phyloP scores from a whole-genome alignment of 1,284 basidiomycete genomes.

The Agaricales sp. region DNA sequence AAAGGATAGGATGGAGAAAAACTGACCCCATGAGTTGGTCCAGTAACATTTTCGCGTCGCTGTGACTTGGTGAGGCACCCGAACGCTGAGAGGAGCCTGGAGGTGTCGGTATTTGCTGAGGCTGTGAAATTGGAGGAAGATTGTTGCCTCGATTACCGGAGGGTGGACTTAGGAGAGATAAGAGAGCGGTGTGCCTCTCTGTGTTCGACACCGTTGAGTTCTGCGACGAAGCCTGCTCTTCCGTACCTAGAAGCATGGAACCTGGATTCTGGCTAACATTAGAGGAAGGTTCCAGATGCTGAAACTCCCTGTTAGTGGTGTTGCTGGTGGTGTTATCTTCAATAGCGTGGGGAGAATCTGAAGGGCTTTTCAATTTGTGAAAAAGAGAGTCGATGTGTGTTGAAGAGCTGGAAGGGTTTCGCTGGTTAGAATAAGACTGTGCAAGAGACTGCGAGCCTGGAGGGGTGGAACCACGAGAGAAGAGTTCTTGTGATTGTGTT shows the following conservation, averaged over 20 bases:
- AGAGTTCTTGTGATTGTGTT: slow-evolving; percentile 36
- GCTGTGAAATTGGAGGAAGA: slow-evolving; percentile 20
- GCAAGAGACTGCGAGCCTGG: slow-evolving; percentile 32
- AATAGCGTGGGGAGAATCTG: slow-evolving; percentile 23
- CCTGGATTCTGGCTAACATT: slow-evolving; percentile 47
- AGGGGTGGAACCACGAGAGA: slow-evolving; percentile 48
- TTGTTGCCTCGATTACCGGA: slow-evolving; percentile 19
- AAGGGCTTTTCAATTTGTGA: slow-evolving; percentile 33
- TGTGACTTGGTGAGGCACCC: slow-evolving; percentile 41
- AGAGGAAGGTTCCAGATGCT: slow-evolving; percentile 20
- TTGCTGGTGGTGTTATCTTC: slow-evolving; percentile 15
- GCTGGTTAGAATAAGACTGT: slow-evolving; percentile 16
- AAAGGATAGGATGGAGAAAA: slow-evolving; percentile 9
- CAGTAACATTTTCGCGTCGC: slow-evolving; percentile 57
- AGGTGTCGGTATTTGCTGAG: slow-evolving; percentile 57
- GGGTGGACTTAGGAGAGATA: slow-evolving; percentile 52
- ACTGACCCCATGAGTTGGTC: slow-evolving; percentile 77
- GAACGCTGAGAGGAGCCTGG: slow-evolving; percentile 53
- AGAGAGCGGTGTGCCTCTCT: slow-evolving; percentile 62
- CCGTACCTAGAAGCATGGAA: slow-evolving; percentile 32
- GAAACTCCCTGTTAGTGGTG: slow-evolving; percentile 22
- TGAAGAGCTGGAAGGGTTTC: slow-evolving; percentile 24
- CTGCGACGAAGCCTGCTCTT: slow-evolving; percentile 33
- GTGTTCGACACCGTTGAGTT: slow-evolving; percentile 31
- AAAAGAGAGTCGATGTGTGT: slow-evolving; percentile 50